Evolutionary conservation across 2,329 filamentous ascomycete species (phyloP), one percentile per base, ranked within the genome.

Genomic region (Calonectria crousiana): DNA sequence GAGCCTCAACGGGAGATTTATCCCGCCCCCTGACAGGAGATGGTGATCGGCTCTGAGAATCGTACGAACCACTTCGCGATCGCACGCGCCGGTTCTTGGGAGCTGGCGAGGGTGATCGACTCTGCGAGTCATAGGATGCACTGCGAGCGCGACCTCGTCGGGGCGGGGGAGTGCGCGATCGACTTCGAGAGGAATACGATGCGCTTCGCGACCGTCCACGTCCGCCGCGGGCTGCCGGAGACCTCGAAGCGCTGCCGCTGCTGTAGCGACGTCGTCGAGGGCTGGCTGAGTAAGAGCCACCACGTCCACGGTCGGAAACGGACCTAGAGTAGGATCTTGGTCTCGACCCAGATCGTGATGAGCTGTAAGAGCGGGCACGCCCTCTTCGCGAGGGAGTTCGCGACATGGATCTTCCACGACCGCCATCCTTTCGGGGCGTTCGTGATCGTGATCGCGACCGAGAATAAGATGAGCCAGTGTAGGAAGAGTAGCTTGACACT

Each of bases 401-500:
- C 18, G 82, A 84, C 28, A 76, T 64, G 2, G 82, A 77, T n/a
- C 82, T 78, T 26, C 82, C 81, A 38, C 81, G 78, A 8, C 77
- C 81, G 44, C 64, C 71, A 18, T 69, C 79, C 56, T 76, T 75
- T 47, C 78, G 76, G 72, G 79, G 83, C 20, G 87, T 85, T 52
- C 85, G 83, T 41, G 88, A 88, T 67, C 86, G 83, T 16, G 89
- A 89, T 41, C 84, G 83, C 41, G 88, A 89, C 65, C 87, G 84
- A 3, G 88, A 92, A 82, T 91, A 91, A 16, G 90, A 91, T 8
- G 91, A 92, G 56, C 90, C 89, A 0, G 90, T 91, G 81, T 95
- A 94, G 26, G 94, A 95, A 0, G 93, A 95, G 82, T 95, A 96
- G 85, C 93, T 95, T 11, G 93, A 95, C 13, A 92, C 91, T 0